These are phyloP conservation scores for Lichtheimia ornata DNA, from an alignment of 371 early-diverging fungal species.

Conservation along the genomic window DNA sequence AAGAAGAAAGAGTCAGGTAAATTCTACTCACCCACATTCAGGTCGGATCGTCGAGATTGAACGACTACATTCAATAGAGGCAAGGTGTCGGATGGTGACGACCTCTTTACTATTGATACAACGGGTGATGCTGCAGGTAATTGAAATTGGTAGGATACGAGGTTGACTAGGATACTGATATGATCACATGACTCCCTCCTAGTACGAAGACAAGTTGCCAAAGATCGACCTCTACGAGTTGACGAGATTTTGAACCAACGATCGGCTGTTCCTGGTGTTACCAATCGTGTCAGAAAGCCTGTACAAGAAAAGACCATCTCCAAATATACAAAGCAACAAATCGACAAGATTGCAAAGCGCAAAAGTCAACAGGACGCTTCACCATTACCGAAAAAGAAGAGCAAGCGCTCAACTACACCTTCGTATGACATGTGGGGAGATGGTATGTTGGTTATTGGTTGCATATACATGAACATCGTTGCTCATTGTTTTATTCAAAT, in stretches of 20 bases:
- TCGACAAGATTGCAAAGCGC: slow-evolving; percentile 28
- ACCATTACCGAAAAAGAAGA: slow-evolving; percentile 26
- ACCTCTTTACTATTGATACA: slow-evolving; percentile 78
- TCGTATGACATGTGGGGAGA: slow-evolving; percentile 62
- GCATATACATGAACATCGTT: background rate
- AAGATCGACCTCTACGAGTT: slow-evolving; percentile 64
- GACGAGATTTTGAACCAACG: slow-evolving; percentile 79
- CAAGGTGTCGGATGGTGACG: slow-evolving; percentile 57
- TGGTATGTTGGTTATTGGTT: background rate
- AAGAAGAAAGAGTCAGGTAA: slow-evolving; percentile 76
- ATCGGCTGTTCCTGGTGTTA: slow-evolving; percentile 60
- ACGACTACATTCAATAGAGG: slow-evolving; percentile 38
- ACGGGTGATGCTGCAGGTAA: slow-evolving; percentile 64
- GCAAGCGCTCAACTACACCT: slow-evolving; percentile 12
- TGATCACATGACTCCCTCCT: slow-evolving; percentile 4
- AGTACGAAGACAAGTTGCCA: slow-evolving; percentile 37
- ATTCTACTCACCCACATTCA: background rate
- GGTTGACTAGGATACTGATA: background rate
- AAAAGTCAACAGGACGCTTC: slow-evolving; percentile 15
- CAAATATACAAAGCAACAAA: slow-evolving; percentile 22
- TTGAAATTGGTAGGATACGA: background rate
- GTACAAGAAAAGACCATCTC: slow-evolving; percentile 27
- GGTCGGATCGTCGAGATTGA: background rate
- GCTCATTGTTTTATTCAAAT: background rate
- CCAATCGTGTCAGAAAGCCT: slow-evolving; percentile 19